Base-by-base conservation (phyloP, 1,139 yeast species). In the Yamadazyma taylorii region DNA sequence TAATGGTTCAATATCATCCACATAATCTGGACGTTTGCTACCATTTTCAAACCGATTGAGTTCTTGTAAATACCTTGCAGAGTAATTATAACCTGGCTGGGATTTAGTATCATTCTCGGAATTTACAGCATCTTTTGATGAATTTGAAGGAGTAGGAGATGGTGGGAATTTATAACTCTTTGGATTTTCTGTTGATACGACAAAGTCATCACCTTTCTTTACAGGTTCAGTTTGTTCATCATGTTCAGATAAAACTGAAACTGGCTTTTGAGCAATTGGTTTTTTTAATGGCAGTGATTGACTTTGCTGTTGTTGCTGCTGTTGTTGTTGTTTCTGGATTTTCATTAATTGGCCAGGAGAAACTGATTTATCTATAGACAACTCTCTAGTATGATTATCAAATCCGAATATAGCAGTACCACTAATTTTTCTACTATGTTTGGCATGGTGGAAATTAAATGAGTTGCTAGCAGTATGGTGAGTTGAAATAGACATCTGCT, bases 371-470 rank as follows among this genome's bases (percentile, higher is more conserved):
- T 78, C 78, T n/a, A 75, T 58, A 1, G 78, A 70, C 17, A 78
- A 53, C 22, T 72, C 79, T 37, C 75, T 66, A 44, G 69, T 75
- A 52, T 79, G 85, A 36, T 72, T 75, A 2, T 67, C 59, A 46
- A 74, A 79, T 0, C 85, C 85, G 53, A 79, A 79, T 26, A 79
- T 79, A 6, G 84, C 84, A 1, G 85, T 79, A 7, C 85, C 85
- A 58, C 82, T 76, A 23, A 59, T 55, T 41, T 67, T 66, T 34
- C 75, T 52, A 33, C 62, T 52, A 41, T 70, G 76, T 24, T 37
- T 48, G 8, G 44, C 44, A 19, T 39, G 37, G 30, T 46, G 45
- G 25, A 37, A 43, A 35, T 40, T 38, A 30, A 34, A 40, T 1
- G 52, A 48, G 31, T 41, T 46, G 5, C 46, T 28, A 30, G 49